These are phyloP conservation scores for Castanea crenata DNA, from an alignment of 306 rosid species.

Conservation along the genomic window DNA sequence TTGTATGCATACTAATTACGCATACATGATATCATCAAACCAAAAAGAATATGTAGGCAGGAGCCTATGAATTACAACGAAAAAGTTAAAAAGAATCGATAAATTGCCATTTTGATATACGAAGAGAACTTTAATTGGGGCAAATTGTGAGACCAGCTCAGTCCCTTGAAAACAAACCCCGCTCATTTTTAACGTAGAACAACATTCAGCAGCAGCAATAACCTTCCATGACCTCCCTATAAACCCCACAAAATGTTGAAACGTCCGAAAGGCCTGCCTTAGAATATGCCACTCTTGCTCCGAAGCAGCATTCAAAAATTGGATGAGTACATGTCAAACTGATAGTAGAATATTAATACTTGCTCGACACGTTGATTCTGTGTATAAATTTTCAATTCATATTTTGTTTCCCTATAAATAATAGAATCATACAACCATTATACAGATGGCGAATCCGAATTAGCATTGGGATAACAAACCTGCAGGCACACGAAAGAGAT, in stretches of 20 bases:
- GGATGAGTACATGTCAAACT: conserved; percentile 29
- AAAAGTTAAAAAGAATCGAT: too few species aligned
- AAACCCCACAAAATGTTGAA: not conserved
- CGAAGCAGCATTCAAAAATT: conserved; percentile 20
- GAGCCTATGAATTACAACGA: not conserved
- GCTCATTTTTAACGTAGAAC: not conserved
- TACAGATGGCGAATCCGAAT: conserved; percentile 68
- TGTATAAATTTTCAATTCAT: conserved; percentile 6
- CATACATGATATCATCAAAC: not conserved
- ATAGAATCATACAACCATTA: conserved; percentile 51
- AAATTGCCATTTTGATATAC: too few species aligned
- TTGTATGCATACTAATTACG: not conserved
- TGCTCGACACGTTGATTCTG: conserved; percentile 37
- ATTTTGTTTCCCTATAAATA: conserved; percentile 29
- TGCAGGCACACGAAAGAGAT: conserved; percentile 77
- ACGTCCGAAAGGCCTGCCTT: conserved; percentile 26
- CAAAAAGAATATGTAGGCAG: not conserved
- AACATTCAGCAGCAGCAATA: conserved; percentile 11
- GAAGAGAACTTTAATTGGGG: too few species aligned
- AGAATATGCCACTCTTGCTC: conserved; percentile 19
- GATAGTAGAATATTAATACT: conserved; percentile 21
- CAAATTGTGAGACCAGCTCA: not conserved
- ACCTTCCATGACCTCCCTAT: conserved; percentile 15
- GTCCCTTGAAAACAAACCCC: not conserved
- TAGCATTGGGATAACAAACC: conserved; percentile 74